phyloP scores from a whole-genome alignment of 2,329 filamentous ascomycete genomes.

The Trichoderma atroviride region DNA sequence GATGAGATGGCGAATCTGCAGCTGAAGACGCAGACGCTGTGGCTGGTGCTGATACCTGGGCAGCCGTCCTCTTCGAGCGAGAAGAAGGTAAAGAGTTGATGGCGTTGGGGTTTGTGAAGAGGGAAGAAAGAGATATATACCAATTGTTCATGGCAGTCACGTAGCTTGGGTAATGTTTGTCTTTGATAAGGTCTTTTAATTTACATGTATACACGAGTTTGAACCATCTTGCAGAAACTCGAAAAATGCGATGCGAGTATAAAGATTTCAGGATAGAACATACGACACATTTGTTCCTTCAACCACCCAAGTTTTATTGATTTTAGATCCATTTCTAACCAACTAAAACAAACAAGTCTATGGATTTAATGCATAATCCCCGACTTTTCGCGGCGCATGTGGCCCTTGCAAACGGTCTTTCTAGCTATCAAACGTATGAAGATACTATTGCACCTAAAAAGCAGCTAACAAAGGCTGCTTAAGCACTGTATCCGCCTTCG shows the following conservation, averaged over 20 bases:
- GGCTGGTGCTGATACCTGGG: conserved; percentile 40
- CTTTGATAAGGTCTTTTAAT: background rate
- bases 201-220: background rate
- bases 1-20: conserved; percentile 32
- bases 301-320: no score
- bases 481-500: no score
- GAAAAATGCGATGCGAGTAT: background rate
- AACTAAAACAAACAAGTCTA: no score
- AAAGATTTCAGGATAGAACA: background rate
- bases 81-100: background rate
- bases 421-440: no score
- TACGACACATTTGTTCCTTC: background rate
- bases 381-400: no score
- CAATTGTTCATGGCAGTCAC: background rate
- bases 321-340: no score
- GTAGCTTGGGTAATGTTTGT: background rate
- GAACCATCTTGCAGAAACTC: background rate
- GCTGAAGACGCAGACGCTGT: conserved; percentile 38
- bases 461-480: no score
- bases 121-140: background rate
- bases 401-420: no score
- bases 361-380: no score
- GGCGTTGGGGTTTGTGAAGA: background rate
- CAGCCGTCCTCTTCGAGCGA: background rate
- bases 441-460: no score